Evolutionary conservation across 2,329 filamentous ascomycete species (phyloP).

Genomic region (Kalmusia sp.): DNA sequence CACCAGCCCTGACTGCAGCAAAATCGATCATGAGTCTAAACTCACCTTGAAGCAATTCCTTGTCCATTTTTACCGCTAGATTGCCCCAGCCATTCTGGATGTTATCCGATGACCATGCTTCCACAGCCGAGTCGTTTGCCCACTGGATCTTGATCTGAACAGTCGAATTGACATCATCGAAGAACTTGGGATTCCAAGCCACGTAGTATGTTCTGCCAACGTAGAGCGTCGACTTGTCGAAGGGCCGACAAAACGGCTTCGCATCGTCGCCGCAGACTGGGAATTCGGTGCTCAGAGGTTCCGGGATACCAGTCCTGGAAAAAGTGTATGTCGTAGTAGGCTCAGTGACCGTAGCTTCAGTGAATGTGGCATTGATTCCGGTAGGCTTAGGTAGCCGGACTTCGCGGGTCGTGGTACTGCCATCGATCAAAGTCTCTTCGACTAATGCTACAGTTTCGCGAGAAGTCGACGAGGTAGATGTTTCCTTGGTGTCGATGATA

Average conservation of each 20-base stretch:
- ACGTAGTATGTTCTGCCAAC: slow-evolving; percentile 49
- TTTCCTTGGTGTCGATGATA: neutral
- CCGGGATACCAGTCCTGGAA: slow-evolving; percentile 12
- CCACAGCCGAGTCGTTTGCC: slow-evolving; percentile 37
- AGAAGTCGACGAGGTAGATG: slow-evolving; percentile 17
- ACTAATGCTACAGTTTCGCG: slow-evolving; percentile 23
- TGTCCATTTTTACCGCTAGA: slow-evolving; percentile 46
- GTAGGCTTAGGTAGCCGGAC: slow-evolving; percentile 20
- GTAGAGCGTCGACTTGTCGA: slow-evolving; percentile 41
- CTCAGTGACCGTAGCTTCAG: slow-evolving; percentile 3
- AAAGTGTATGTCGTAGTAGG: slow-evolving; percentile 17
- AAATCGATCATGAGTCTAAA: neutral
- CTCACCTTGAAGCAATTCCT: slow-evolving; percentile 50
- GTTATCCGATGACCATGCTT: slow-evolving; percentile 46
- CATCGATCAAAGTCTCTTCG: slow-evolving; percentile 26
- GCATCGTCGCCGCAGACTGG: slow-evolving; percentile 34
- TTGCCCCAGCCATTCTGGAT: slow-evolving; percentile 49
- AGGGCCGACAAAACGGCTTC: slow-evolving; percentile 46
- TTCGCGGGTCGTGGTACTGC: slow-evolving; percentile 23
- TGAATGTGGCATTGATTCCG: slow-evolving; percentile 9
- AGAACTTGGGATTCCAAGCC: slow-evolving; percentile 34
- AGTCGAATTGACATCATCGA: slow-evolving; percentile 29
- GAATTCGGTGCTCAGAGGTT: slow-evolving; percentile 32
- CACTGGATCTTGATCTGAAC: slow-evolving; percentile 42
- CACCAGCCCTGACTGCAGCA: neutral